phyloP scores from a whole-genome alignment of 176 grass and related monocot genomes.

The Puccinellia tenuiflora region DNA sequence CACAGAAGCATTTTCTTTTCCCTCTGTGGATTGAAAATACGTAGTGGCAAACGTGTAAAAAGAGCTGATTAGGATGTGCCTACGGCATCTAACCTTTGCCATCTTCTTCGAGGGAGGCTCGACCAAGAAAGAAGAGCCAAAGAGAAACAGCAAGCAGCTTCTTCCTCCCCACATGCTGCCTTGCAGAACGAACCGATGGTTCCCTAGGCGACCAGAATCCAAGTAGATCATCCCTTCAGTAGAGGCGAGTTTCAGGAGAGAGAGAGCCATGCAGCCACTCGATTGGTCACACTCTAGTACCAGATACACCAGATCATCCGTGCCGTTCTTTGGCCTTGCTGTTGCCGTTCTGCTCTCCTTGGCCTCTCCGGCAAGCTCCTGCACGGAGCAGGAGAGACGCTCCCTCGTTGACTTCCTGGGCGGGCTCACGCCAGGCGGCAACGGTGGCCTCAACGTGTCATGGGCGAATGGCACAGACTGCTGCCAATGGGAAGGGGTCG shows the following conservation, averaged over 20 bases:
- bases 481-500: slow-evolving; percentile 67
- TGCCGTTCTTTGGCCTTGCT: background rate
- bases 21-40: slow-evolving; percentile 14
- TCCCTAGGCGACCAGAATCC: background rate
- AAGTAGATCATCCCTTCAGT: background rate
- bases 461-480: slow-evolving; percentile 47
- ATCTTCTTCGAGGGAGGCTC: slow-evolving; percentile 4
- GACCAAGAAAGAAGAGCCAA: background rate
- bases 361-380: slow-evolving; percentile 16
- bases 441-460: slow-evolving; percentile 28
- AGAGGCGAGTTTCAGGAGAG: slow-evolving; percentile 35
- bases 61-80: slow-evolving; percentile 34
- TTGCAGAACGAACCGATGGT: background rate
- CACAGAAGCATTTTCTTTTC: slow-evolving; percentile 13
- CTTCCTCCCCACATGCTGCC: background rate
- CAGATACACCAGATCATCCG: background rate
- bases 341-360: slow-evolving; percentile 24
- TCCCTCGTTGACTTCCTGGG: slow-evolving; percentile 53
- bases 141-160: slow-evolving; percentile 13
- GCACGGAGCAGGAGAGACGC: slow-evolving; percentile 54
- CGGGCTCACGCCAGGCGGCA: slow-evolving; percentile 10
- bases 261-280: slow-evolving; percentile 28
- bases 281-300: background rate
- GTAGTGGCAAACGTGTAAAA: slow-evolving; percentile 38
- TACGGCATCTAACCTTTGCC: slow-evolving; percentile 25